Conservation (phyloP, 1,284 basidiomycete genomes). For the Mycena sp. region DNA sequence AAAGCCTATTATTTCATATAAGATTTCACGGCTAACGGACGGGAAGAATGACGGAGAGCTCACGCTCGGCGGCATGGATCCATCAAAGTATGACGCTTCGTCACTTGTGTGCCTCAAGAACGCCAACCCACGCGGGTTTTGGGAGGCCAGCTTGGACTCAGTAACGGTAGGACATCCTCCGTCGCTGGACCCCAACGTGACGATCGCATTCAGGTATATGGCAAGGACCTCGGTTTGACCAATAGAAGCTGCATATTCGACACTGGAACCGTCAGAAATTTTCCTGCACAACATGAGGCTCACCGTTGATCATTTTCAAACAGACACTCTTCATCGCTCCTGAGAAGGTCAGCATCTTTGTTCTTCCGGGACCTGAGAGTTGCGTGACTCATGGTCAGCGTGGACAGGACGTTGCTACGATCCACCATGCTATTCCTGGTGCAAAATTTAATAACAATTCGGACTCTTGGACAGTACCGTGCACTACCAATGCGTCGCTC, state of each 20-base stretch:
- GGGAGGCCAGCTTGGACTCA: constrained; percentile 69
- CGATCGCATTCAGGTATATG: constrained; percentile 15
- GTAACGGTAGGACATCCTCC: constrained; percentile 57
- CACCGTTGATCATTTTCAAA: background rate
- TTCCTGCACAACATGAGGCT: background rate
- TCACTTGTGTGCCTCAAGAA: constrained; percentile 66
- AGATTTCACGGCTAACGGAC: constrained; percentile 76
- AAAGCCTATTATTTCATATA: constrained; percentile 77
- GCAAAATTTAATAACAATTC: constrained; percentile 60
- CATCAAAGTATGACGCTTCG: constrained; percentile 61
- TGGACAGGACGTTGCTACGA: constrained; percentile 62
- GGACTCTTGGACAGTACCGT: constrained; percentile 74
- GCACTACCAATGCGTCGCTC: constrained; percentile 66
- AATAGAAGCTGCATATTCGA: constrained; percentile 21
- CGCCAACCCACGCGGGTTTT: constrained; percentile 71
- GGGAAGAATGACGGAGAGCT: constrained; percentile 77
- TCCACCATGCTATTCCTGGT: constrained; percentile 65
- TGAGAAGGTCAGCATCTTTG: constrained; percentile 1
- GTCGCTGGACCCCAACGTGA: background rate
- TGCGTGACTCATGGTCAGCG: background rate
- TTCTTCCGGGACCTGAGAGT: background rate
- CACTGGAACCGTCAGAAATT: constrained; percentile 24
- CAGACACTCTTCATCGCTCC: constrained; percentile 24
- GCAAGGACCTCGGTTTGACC: background rate
- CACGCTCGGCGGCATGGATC: constrained; percentile 76